Evolutionary conservation across 139 green algal species (phyloP).

Genomic region (Chlamydomonas eustigma): DNA sequence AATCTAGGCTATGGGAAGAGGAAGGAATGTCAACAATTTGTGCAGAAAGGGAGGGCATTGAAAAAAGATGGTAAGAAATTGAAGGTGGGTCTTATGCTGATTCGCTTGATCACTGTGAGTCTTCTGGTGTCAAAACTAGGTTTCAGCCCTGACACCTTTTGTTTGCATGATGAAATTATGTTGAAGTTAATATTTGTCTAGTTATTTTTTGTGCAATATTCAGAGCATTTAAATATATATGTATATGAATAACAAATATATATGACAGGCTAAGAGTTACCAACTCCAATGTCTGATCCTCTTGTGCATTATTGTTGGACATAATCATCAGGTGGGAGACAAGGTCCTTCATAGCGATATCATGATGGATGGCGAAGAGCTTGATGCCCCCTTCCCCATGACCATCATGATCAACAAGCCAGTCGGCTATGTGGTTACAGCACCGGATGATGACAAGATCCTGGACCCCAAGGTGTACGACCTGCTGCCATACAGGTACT

Average conservation of each 20-base stretch:
- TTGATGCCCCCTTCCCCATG: conserved; percentile 41
- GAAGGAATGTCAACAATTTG: conserved; percentile 33
- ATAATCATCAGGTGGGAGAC: conserved; percentile 53
- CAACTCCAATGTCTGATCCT: not conserved
- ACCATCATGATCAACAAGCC: conserved; percentile 51
- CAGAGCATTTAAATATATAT: no score
- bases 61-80: conserved; percentile 13
- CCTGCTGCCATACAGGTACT: conserved; percentile 56
- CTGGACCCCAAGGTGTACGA: conserved; percentile 49
- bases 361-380: conserved; percentile 42
- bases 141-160: no score
- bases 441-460: conserved; percentile 46
- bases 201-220: conserved; percentile 5
- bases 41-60: conserved; percentile 23
- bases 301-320: not conserved
- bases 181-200: no score
- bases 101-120: not conserved
- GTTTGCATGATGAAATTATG: not conserved
- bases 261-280: no score
- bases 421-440: conserved; percentile 47
- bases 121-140: no score
- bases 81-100: no score
- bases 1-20: conserved; percentile 56
- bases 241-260: no score
- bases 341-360: conserved; percentile 39